Evolutionary conservation across 1,139 yeast genomes (phyloP).

Genomic region (Hyphopichia burtonii): DNA sequence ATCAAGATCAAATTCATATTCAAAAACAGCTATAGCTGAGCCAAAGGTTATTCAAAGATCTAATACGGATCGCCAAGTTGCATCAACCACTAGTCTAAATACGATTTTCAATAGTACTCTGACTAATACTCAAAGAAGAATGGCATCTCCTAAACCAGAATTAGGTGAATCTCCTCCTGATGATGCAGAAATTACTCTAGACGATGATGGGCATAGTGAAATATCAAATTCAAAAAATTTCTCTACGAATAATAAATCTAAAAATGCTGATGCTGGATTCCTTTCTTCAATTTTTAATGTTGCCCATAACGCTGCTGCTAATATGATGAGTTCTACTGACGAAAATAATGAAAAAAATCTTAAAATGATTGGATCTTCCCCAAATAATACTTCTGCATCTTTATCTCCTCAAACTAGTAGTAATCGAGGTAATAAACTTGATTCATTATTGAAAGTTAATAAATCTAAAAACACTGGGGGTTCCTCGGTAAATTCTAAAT

Average conservation of each 20-base stretch:
- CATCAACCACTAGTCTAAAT: not conserved
- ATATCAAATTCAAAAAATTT: no score
- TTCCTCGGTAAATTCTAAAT: not conserved
- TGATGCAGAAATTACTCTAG: not conserved
- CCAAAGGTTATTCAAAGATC: not conserved
- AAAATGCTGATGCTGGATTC: constrained; percentile 15
- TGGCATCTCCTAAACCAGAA: not conserved
- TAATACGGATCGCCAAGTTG: not conserved
- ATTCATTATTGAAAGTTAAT: constrained; percentile 15
- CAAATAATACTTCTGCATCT: constrained; percentile 3
- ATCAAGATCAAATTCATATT: not conserved
- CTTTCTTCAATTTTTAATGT: constrained; percentile 27
- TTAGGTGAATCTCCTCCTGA: no score
- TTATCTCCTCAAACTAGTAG: not conserved
- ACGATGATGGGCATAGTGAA: not conserved
- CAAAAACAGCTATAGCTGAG: not conserved
- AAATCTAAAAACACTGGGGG: not conserved
- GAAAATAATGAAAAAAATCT: not conserved
- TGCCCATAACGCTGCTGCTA: constrained; percentile 22
- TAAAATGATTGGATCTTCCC: constrained; percentile 3
- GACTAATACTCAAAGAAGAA: not conserved
- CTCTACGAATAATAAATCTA: not conserved
- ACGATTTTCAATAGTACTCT: not conserved
- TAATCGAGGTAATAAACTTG: constrained; percentile 11
- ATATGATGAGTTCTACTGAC: constrained; percentile 3